These are phyloP conservation scores for Lathyrus tuberosus DNA, from an alignment of 306 rosid species.

Conservation along the genomic window DNA sequence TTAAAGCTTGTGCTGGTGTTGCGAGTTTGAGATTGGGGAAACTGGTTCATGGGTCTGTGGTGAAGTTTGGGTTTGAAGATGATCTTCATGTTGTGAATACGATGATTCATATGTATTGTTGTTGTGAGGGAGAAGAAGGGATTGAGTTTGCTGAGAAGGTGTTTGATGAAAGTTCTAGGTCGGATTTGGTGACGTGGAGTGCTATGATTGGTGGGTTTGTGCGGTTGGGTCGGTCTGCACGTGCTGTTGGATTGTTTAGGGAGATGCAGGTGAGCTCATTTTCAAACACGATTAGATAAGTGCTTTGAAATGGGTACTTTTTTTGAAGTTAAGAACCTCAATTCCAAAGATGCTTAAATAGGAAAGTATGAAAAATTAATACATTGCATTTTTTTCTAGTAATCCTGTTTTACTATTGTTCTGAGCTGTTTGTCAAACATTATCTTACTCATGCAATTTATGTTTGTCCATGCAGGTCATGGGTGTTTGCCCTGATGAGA, in stretches of 20 bases:
- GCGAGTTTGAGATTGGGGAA: conserved; percentile 55
- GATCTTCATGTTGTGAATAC: conserved; percentile 79
- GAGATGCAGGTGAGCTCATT: conserved; percentile 57
- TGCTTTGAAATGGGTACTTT: not conserved
- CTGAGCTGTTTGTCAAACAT: not conserved
- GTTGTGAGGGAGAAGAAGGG: conserved; percentile 47
- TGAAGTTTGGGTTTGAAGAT: conserved; percentile 68
- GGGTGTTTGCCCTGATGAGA: conserved; percentile 75
- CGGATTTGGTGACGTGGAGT: conserved; percentile 84
- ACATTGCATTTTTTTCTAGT: not conserved
- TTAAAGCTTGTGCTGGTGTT: conserved; percentile 85
- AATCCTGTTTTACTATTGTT: not conserved
- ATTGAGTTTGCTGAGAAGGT: conserved; percentile 58
- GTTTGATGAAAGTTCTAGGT: conserved; percentile 68
- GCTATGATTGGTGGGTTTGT: conserved; percentile 89
- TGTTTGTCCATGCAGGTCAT: conserved; percentile 56
- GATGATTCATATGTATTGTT: conserved; percentile 83
- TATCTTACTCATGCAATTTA: not conserved
- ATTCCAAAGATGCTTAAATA: too few relatives aligned
- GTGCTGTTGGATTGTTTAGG: conserved; percentile 67
- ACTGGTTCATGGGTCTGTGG: conserved; percentile 63
- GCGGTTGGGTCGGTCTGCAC: conserved; percentile 57
- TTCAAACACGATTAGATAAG: not conserved
- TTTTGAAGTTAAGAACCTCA: too few relatives aligned
- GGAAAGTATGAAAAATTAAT: too few relatives aligned